Conservation (phyloP, 768 basidiomycete species). For the Cystobasidium ongulense region DNA sequence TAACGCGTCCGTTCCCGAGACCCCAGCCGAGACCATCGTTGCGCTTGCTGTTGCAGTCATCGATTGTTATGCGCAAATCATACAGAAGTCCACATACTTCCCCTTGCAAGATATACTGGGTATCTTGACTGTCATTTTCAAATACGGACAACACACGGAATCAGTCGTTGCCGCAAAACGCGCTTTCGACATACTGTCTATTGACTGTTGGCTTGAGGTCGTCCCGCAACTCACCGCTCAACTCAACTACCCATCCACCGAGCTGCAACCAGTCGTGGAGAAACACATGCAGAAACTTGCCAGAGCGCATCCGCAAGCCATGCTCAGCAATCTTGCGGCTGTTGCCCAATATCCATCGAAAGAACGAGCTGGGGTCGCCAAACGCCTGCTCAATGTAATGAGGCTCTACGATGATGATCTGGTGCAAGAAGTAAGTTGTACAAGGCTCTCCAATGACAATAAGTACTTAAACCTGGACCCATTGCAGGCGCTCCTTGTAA, state of each 20-base stretch:
- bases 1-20: background rate
- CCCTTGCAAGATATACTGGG: slow-evolving; percentile 25
- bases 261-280: slow-evolving; percentile 14
- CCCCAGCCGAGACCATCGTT: background rate
- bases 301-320: slow-evolving; percentile 22
- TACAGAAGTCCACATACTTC: slow-evolving; percentile 9
- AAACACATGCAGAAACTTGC: slow-evolving; percentile 9
- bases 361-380: slow-evolving; percentile 11
- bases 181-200: slow-evolving; percentile 11
- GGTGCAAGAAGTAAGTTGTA: slow-evolving; percentile 9
- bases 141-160: slow-evolving; percentile 20
- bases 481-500: slow-evolving; percentile 10
- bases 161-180: slow-evolving; percentile 4
- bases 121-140: slow-evolving; percentile 14
- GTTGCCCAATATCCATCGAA: slow-evolving; percentile 5
- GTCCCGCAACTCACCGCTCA: slow-evolving; percentile 24
- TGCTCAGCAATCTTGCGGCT: slow-evolving; percentile 15
- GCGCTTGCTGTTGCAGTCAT: slow-evolving; percentile 7
- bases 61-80: slow-evolving; percentile 20
- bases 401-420: slow-evolving; percentile 10
- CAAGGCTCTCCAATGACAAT: too few species aligned
- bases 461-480: background rate
- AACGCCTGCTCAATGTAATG: slow-evolving; percentile 15
- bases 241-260: slow-evolving; percentile 11
- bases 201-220: slow-evolving; percentile 25